Base-by-base conservation (phyloP, 2,329 filamentous ascomycete genomes). In the Didymella glomerata region DNA sequence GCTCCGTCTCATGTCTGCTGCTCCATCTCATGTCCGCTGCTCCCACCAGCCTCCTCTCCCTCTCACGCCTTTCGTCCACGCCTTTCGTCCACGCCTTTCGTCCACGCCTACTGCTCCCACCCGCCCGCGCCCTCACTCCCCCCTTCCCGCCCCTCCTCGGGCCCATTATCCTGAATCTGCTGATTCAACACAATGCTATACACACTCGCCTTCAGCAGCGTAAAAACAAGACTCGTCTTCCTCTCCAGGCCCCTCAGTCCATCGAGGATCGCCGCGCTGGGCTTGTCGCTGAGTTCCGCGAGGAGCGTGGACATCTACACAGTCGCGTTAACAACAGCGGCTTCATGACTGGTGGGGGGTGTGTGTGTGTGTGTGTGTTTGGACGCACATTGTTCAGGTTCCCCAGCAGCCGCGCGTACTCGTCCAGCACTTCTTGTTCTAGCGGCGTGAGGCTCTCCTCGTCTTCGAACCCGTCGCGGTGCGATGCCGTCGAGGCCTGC, bases 131-230 rank as follows among this genome's bases (percentile, higher is more conserved):
- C 36, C n/a, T 40, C 51, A 51, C 28, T 47, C 48, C 45, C 61
- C 65, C 48, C 68, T 66, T 40, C 73, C 44, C 54, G 50, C 71
- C 57, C 77, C 74, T 34, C 48, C 59, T 36, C 49, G 32, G 52
- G 62, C 44, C 60, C 66, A 28, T 75, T 73, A 46, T 75, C 69
- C 49, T 65, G 60, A 63, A 77, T 75, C 85, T 98, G 92, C 84
- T 98, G 94, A 85, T 99, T 94, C 81, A 99, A 78, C 62, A 99
- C 93, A 81, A 99, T 99, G 75, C 91, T 96, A 81, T 99, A 99
- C 64, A 99, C 95, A 78, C 94, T 98, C 18, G 95, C 94, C 82
- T 99, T 99, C 75, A 99, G 85, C 75, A 98, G 80, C 63, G 95
- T 99, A 78, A 96, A 98, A 22, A 97, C 94, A 54, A 97, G 83